phyloP scores from a whole-genome alignment of 805 yeast genomes.

The Metschnikowia drakensbergensis region DNA sequence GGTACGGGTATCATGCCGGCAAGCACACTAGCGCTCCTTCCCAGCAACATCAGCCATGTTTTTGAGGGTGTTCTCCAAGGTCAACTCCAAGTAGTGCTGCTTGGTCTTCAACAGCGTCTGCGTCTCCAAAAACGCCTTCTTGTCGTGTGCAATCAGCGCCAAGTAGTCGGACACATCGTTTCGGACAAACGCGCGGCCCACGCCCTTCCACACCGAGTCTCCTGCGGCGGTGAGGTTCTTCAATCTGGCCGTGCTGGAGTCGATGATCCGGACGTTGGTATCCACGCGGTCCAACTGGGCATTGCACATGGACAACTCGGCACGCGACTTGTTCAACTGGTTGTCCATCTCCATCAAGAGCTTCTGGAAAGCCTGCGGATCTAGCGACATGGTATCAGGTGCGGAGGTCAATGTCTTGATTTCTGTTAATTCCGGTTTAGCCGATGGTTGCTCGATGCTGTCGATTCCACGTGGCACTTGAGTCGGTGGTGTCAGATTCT shows the following conservation, averaged over 20 bases:
- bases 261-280: conserved; percentile 50
- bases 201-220: conserved; percentile 72
- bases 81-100: conserved; percentile 67
- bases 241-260: conserved; percentile 56
- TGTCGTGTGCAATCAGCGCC: conserved; percentile 47
- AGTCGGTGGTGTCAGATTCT: no score
- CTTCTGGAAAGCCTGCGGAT: conserved; percentile 48
- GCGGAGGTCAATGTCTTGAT: no score
- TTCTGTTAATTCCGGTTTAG: no score
- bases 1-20: no score
- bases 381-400: conserved; percentile 34
- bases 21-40: conserved; percentile 1
- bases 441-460: no score
- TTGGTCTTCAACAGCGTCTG: conserved; percentile 61
- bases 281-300: conserved; percentile 47
- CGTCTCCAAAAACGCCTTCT: conserved; percentile 53
- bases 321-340: conserved; percentile 55
- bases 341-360: conserved; percentile 63
- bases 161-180: conserved; percentile 46
- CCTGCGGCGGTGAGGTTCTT: conserved; percentile 33
- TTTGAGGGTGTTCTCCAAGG: conserved; percentile 68
- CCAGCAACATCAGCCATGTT: conserved; percentile 51
- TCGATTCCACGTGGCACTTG: no score
- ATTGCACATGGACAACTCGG: conserved; percentile 54
- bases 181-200: conserved; percentile 70